Evolutionary conservation across 2,329 filamentous ascomycete species (phyloP).

Genomic region (Lithohypha guttulata): DNA sequence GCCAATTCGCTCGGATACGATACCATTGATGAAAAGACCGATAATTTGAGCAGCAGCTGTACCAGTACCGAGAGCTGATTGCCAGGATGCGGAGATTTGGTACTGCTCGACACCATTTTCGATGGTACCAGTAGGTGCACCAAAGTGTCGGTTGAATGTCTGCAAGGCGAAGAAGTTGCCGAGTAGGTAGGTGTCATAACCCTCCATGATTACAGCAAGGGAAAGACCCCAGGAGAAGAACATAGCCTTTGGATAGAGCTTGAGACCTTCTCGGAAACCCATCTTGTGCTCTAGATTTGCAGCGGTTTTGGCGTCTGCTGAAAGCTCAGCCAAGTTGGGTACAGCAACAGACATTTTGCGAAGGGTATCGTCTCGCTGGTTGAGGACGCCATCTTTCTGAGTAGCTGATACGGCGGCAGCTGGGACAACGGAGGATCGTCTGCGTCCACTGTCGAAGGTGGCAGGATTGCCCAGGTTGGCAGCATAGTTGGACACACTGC

Average conservation of each 20-base stretch:
- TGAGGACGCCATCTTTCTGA: slow-evolving; percentile 16
- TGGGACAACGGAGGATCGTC: slow-evolving; percentile 21
- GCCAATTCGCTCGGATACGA: slow-evolving; percentile 36
- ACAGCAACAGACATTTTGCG: slow-evolving; percentile 22
- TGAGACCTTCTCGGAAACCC: slow-evolving; percentile 55
- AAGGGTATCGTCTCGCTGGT: slow-evolving; percentile 21
- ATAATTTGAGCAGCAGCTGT: slow-evolving; percentile 21
- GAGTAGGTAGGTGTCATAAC: slow-evolving; percentile 22
- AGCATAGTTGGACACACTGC: slow-evolving; percentile 20
- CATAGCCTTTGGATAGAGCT: slow-evolving; percentile 77
- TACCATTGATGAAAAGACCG: slow-evolving; percentile 21
- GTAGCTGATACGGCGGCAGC: slow-evolving; percentile 14
- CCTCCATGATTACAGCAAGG: slow-evolving; percentile 22
- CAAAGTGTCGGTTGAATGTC: slow-evolving; percentile 18
- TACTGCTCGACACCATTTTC: slow-evolving; percentile 18
- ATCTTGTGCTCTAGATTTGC: slow-evolving; percentile 19
- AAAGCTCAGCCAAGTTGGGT: slow-evolving; percentile 20
- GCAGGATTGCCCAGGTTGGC: slow-evolving; percentile 14
- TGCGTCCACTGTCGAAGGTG: slow-evolving; percentile 15
- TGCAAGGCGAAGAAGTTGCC: slow-evolving; percentile 21
- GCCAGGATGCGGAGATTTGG: slow-evolving; percentile 28
- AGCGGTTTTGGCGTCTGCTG: slow-evolving; percentile 19
- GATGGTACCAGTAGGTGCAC: slow-evolving; percentile 10
- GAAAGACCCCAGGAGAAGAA: slow-evolving; percentile 48
- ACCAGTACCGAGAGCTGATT: slow-evolving; percentile 33